Evolutionary conservation across 2,329 filamentous ascomycete species (phyloP).

Genomic region (Colletotrichum eleusines): DNA sequence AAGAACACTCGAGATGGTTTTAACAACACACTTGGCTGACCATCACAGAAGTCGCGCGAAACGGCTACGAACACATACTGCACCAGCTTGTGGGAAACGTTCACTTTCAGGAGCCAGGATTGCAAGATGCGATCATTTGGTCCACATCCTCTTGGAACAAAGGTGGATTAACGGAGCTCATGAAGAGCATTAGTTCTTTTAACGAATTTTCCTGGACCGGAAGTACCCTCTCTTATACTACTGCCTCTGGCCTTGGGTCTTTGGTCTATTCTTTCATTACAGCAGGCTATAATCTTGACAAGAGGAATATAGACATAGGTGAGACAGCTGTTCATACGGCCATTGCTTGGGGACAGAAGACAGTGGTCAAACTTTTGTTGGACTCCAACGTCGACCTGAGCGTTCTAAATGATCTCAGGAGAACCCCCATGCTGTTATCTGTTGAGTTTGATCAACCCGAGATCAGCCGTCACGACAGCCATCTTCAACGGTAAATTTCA

Average conservation of each 20-base stretch:
- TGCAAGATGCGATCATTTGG: constrained; percentile 2
- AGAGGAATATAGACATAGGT: background rate
- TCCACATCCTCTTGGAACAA: background rate
- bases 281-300: background rate
- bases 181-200: background rate
- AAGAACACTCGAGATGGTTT: background rate
- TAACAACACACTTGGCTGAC: background rate
- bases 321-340: background rate
- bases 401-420: background rate
- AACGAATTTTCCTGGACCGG: background rate
- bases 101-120: background rate
- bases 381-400: background rate
- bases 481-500: background rate
- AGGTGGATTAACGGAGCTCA: background rate
- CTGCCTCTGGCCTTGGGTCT: background rate
- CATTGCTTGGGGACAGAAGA: background rate
- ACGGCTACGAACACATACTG: background rate
- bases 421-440: background rate
- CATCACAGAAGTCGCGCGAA: background rate
- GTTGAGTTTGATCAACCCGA: background rate
- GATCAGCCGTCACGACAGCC: background rate
- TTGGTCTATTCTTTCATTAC: background rate
- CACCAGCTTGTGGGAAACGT: background rate
- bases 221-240: background rate
- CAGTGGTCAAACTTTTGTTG: background rate